These are phyloP conservation scores for Ballota nigra DNA, from an alignment of 257 asterid species.

Conservation along the genomic window DNA sequence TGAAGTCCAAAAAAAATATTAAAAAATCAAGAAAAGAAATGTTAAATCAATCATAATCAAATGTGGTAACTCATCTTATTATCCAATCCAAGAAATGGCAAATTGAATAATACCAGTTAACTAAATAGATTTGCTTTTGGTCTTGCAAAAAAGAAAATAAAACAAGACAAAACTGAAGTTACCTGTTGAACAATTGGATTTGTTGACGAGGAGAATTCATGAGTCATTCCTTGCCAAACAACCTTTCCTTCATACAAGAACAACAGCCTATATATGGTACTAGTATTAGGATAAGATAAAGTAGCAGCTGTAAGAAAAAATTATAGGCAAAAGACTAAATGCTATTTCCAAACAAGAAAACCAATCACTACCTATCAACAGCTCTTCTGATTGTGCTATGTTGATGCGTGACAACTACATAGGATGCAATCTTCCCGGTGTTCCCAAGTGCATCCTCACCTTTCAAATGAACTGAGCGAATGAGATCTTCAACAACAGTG, in stretches of 20 bases:
- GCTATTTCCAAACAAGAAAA: constrained; percentile 11
- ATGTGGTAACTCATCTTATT: not conserved
- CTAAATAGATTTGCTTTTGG: not conserved
- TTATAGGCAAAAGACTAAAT: not conserved
- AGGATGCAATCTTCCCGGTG: constrained; percentile 95
- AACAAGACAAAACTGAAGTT: constrained; percentile 5
- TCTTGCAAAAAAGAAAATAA: not conserved
- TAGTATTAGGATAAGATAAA: constrained; percentile 12
- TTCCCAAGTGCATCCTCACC: constrained; percentile 83
- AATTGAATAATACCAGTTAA: not conserved
- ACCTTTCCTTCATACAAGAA: constrained; percentile 89
- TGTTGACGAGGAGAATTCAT: constrained; percentile 78
- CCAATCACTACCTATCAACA: constrained; percentile 72
- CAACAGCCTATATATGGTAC: constrained; percentile 50
- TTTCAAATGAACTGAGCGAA: constrained; percentile 86
- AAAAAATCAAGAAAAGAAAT: not conserved
- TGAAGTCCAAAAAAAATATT: not conserved
- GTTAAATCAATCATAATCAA: not conserved
- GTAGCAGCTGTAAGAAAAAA: constrained; percentile 12
- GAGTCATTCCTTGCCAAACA: constrained; percentile 98
- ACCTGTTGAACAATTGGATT: constrained; percentile 94
- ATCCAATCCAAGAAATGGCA: not conserved
- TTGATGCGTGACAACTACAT: constrained; percentile 94
- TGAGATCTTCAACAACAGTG: constrained; percentile 97
- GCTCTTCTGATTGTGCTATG: constrained; percentile 98